A percentile compares a stretch with the other conserved stretches of the same genome.
phyloP scores from a whole-genome alignment of 2,329 filamentous ascomycete species.

The Penicillium sp. region DNA sequence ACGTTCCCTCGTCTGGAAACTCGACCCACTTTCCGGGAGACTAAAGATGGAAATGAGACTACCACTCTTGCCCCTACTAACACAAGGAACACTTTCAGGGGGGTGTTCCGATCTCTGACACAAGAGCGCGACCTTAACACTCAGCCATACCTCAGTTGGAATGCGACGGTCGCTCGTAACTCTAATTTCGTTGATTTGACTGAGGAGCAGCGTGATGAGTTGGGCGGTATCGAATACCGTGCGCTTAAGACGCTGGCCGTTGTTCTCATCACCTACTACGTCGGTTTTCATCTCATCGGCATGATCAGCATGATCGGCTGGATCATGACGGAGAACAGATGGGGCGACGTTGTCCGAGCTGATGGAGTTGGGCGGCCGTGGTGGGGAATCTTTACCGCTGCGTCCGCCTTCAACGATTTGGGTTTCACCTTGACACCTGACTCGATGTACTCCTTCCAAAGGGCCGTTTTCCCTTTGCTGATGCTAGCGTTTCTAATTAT shows the following conservation, averaged over 20 bases:
- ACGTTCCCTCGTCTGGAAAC: conserved; percentile 44
- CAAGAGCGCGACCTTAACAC: conserved; percentile 47
- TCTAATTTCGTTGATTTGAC: conserved; percentile 87
- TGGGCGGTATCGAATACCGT: conserved; percentile 95
- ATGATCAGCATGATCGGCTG: conserved; percentile 74
- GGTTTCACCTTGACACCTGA: conserved; percentile 89
- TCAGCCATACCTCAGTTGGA: conserved; percentile 91
- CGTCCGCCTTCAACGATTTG: conserved; percentile 90
- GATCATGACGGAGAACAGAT: conserved; percentile 66
- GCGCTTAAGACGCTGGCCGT: conserved; percentile 81
- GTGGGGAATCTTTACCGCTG: conserved; percentile 90
- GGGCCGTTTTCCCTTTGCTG: conserved; percentile 71
- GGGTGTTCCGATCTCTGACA: conserved; percentile 38
- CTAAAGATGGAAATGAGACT: conserved; percentile 31
- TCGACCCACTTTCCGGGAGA: conserved; percentile 35
- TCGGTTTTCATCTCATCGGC: conserved; percentile 77
- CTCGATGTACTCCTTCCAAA: conserved; percentile 88
- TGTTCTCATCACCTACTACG: conserved; percentile 76
- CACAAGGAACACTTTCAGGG: conserved; percentile 35
- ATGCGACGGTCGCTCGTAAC: conserved; percentile 88
- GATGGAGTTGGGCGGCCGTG: conserved; percentile 68
- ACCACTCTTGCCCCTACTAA: conserved; percentile 26
- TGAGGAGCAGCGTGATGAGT: conserved; percentile 87
- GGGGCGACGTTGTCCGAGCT: conserved; percentile 63
- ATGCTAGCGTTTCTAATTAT: conserved; percentile 83